These are phyloP conservation scores for Dictyostelium firmibasis DNA, from an alignment of 78 protist genomes.

Conservation along the genomic window DNA sequence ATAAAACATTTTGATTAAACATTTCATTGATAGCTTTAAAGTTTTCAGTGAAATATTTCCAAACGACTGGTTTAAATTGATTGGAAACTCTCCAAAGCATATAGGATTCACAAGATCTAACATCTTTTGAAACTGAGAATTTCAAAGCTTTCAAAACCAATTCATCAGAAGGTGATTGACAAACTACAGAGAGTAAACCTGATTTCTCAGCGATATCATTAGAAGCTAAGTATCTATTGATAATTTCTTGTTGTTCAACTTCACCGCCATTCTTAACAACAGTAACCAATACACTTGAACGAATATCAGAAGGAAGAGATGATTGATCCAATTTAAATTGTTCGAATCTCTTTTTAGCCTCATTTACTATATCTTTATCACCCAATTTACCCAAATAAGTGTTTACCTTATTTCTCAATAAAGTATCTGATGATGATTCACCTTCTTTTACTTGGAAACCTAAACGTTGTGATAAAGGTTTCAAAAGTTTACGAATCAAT, in stretches of 20 bases:
- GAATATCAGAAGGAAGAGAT: neutral
- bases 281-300: constrained; percentile 14
- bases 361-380: neutral
- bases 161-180: neutral
- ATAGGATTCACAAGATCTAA: constrained; percentile 38
- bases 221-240: neutral
- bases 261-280: constrained; percentile 34
- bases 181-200: neutral
- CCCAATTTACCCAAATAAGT: neutral
- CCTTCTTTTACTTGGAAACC: neutral
- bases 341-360: constrained; percentile 30
- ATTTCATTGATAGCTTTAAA: constrained; percentile 29
- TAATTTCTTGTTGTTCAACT: constrained; percentile 16
- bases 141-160: constrained; percentile 24
- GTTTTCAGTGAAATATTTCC: neutral
- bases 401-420: neutral
- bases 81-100: constrained; percentile 12
- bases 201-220: neutral
- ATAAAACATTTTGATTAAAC: neutral
- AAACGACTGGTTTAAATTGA: neutral
- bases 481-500: neutral
- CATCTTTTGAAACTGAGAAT: constrained; percentile 34
- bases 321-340: neutral
- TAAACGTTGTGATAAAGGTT: neutral
- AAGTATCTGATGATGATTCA: neutral